Evolutionary conservation across 352 stramenopile species (phyloP).

Genomic region (Phytophthora sp.): DNA sequence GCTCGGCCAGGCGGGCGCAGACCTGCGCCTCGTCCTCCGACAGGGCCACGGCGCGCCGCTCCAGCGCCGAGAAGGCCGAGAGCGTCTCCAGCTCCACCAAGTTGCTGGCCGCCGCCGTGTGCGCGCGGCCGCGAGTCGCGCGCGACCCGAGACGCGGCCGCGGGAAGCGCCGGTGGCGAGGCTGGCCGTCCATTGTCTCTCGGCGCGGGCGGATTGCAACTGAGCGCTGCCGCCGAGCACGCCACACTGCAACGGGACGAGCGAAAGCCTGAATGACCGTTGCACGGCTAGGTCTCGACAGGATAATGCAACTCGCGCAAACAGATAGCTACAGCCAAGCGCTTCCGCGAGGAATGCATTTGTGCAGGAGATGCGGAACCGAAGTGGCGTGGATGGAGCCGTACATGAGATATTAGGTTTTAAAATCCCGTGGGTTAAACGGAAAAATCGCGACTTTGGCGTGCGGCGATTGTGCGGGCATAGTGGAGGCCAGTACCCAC

Average conservation of each 20-base stretch:
- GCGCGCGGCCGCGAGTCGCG: neutral
- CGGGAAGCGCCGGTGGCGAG: slow-evolving; percentile 22
- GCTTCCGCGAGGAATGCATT: no score
- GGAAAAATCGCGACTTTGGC: neutral
- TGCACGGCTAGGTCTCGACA: no score
- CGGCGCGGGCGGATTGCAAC: no score
- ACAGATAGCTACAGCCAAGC: no score
- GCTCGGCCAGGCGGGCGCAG: slow-evolving; percentile 41
- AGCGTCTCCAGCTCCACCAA: slow-evolving; percentile 44
- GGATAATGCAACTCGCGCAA: no score
- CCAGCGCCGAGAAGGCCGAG: slow-evolving; percentile 35
- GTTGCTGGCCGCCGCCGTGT: slow-evolving; percentile 5
- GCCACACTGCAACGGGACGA: no score
- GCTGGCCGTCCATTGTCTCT: slow-evolving; percentile 21
- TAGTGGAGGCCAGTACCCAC: slow-evolving; percentile 9
- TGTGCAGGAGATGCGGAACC: no score
- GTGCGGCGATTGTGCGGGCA: slow-evolving; percentile 9
- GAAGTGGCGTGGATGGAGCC: no score
- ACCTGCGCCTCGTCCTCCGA: slow-evolving; percentile 61
- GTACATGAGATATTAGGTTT: neutral
- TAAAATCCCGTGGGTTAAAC: neutral
- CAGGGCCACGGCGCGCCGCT: slow-evolving; percentile 41
- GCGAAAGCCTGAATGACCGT: slow-evolving; percentile 4
- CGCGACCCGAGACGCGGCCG: slow-evolving; percentile 18
- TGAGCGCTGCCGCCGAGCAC: no score